These are phyloP conservation scores for Galeopsis tetrahit DNA, from an alignment of 257 asterid genomes.

Conservation along the genomic window DNA sequence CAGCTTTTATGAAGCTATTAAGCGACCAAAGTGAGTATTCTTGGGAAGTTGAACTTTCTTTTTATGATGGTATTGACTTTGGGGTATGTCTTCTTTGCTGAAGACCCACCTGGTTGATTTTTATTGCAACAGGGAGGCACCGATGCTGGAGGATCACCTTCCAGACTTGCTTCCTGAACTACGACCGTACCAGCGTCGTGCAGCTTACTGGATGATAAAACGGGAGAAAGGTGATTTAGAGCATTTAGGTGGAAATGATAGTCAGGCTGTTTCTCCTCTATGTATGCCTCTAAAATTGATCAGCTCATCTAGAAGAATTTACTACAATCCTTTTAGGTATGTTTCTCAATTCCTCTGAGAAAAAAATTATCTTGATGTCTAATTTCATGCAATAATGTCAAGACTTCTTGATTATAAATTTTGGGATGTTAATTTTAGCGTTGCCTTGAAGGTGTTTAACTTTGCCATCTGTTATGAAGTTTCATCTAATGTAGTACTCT, in stretches of 20 bases:
- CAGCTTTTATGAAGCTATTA: conserved; percentile 92
- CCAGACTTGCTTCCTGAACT: conserved; percentile 85
- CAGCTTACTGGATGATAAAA: conserved; percentile 95
- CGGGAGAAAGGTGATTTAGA: conserved; percentile 72
- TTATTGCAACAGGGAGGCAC: conserved; percentile 60
- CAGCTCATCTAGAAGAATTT: conserved; percentile 64
- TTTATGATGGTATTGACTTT: conserved; percentile 23
- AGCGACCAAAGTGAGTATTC: conserved; percentile 85
- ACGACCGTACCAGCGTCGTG: conserved; percentile 97
- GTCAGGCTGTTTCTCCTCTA: conserved; percentile 69
- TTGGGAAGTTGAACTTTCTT: conserved; percentile 22
- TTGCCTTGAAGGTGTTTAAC: conserved; percentile 8
- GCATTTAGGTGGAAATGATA: conserved; percentile 46
- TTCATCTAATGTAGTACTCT: not conserved
- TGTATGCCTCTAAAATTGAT: conserved; percentile 76
- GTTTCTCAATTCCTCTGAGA: conserved; percentile 32
- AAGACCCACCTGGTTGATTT: conserved; percentile 31
- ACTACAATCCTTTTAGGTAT: conserved; percentile 95
- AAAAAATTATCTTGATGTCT: conserved; percentile 28
- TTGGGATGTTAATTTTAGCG: not conserved
- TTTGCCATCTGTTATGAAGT: not conserved
- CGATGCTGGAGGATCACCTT: conserved; percentile 72
- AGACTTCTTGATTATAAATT: conserved; percentile 5
- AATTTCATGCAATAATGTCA: conserved; percentile 18
- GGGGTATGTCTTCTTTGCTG: conserved; percentile 13